Evolutionary conservation across 352 stramenopile species (phyloP).

Genomic region (Globisporangium cylindrosporum): DNA sequence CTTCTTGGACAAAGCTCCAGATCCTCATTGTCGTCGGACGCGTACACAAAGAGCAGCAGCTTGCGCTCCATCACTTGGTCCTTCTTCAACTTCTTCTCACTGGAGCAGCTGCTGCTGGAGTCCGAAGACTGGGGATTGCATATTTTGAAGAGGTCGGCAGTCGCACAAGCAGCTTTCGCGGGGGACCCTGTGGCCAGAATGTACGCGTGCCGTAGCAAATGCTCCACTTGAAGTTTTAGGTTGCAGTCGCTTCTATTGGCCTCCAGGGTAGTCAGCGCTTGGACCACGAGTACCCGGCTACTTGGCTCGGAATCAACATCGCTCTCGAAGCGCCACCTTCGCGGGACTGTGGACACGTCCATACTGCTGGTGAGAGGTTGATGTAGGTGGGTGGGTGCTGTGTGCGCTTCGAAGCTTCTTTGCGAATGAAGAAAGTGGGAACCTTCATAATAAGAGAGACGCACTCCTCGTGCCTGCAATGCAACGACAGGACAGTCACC

Average conservation of each 20-base stretch:
- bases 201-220: not conserved
- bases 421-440: not conserved
- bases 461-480: not conserved
- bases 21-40: not conserved
- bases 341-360: not conserved
- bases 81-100: not conserved
- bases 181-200: not conserved
- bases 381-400: not conserved
- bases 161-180: not conserved
- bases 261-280: not conserved
- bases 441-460: not conserved
- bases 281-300: not conserved
- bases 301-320: not conserved
- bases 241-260: not conserved
- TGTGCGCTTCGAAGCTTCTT: not conserved
- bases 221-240: slow-evolving; percentile 1
- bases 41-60: not conserved
- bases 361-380: not conserved
- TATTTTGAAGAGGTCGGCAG: not conserved
- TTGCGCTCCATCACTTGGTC: not conserved
- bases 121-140: not conserved
- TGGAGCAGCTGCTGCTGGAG: not conserved
- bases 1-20: not conserved
- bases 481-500: not conserved
- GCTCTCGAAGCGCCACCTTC: not conserved